A percentile compares a stretch with the other conserved stretches of the same genome.
phyloP scores from a whole-genome alignment of 116 monocot species.

The Zostera marina region DNA sequence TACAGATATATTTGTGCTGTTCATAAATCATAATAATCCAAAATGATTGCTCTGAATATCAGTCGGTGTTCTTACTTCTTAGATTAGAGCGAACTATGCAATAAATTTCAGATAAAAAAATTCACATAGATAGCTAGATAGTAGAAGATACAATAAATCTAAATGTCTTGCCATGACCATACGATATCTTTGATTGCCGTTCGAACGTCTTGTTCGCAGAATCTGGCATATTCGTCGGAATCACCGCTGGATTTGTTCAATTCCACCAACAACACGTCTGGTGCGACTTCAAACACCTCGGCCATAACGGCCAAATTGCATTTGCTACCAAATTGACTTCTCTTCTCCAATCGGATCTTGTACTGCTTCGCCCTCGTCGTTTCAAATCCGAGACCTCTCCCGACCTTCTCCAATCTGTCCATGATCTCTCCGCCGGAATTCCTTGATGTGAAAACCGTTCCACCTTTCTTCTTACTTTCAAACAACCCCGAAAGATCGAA shows the following conservation, averaged over 20 bases:
- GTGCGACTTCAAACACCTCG: slow-evolving; percentile 70
- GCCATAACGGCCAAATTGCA: slow-evolving; percentile 41
- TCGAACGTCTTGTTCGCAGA: slow-evolving; percentile 52
- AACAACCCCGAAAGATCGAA: slow-evolving; percentile 78
- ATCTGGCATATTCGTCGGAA: slow-evolving; percentile 36
- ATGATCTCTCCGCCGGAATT: slow-evolving; percentile 24
- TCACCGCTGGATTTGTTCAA: slow-evolving; percentile 48
- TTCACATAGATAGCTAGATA: no score
- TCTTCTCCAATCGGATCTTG: slow-evolving; percentile 35
- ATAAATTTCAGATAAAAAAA: no score
- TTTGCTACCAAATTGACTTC: slow-evolving; percentile 28
- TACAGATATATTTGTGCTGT: no score
- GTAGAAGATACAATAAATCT: no score
- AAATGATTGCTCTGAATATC: no score
- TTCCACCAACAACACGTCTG: slow-evolving; percentile 54
- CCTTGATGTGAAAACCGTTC: slow-evolving; percentile 48
- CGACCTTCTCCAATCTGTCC: slow-evolving; percentile 28
- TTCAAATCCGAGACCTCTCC: slow-evolving; percentile 27
- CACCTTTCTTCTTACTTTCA: slow-evolving; percentile 16
- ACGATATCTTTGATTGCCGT: slow-evolving; percentile 57
- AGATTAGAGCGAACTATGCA: no score
- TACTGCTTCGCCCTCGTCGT: slow-evolving; percentile 22
- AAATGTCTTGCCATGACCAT: slow-evolving; percentile 55
- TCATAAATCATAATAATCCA: no score
- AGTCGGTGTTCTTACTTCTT: no score